Evolutionary conservation across 2,329 filamentous ascomycete species (phyloP).

Genomic region (Diplodia scrobiculata): DNA sequence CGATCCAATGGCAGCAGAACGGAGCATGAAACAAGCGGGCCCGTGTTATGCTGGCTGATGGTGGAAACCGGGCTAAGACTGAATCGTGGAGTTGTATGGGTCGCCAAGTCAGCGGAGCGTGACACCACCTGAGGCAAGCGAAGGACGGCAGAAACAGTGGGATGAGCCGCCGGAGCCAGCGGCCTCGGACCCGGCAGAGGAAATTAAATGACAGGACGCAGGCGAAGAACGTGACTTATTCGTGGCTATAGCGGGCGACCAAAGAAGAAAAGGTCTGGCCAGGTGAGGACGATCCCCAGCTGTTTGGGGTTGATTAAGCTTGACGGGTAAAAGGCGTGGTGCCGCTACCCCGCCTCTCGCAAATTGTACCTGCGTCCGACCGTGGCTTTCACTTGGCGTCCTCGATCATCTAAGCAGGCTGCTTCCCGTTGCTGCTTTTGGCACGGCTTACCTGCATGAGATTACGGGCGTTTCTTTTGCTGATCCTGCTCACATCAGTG

Average conservation of each 20-base stretch:
- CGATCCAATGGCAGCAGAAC: neutral
- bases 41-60: constrained; percentile 13
- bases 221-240: constrained; percentile 11
- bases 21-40: constrained; percentile 4
- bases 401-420: neutral
- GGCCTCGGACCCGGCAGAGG: constrained; percentile 8
- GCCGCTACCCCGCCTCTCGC: constrained; percentile 18
- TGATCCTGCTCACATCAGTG: neutral
- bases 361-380: constrained; percentile 12
- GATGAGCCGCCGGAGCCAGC: constrained; percentile 21
- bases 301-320: constrained; percentile 24
- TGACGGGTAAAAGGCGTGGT: constrained; percentile 18
- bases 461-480: neutral
- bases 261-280: constrained; percentile 1
- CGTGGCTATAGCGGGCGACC: constrained; percentile 16
- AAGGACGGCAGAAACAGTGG: neutral
- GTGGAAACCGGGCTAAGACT: constrained; percentile 13
- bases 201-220: constrained; percentile 23
- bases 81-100: constrained; percentile 11
- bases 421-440: constrained; percentile 8
- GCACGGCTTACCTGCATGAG: constrained; percentile 16
- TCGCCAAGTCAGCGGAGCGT: constrained; percentile 18
- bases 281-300: neutral
- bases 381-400: neutral
- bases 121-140: constrained; percentile 13